phyloP scores from a whole-genome alignment of 1,139 yeast genomes.

The Candida sp. region DNA sequence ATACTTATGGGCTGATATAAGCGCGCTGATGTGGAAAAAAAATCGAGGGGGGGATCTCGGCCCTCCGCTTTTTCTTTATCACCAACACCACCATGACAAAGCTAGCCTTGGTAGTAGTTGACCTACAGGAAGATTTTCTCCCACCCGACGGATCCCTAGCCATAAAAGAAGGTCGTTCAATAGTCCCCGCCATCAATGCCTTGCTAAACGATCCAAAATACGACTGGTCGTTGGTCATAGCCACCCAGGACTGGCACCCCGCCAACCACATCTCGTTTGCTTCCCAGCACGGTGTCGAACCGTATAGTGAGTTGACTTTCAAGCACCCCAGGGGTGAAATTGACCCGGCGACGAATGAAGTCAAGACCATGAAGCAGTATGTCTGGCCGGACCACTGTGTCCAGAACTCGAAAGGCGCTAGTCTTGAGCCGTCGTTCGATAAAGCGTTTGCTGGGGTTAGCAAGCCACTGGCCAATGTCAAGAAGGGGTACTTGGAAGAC shows the following conservation, averaged over 20 bases:
- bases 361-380: constrained; percentile 38
- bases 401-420: constrained; percentile 69
- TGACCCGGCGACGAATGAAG: constrained; percentile 28
- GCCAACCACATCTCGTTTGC: constrained; percentile 82
- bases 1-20: too few species aligned
- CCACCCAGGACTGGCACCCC: constrained; percentile 95
- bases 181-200: constrained; percentile 54
- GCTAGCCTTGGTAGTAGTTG: constrained; percentile 71
- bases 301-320: constrained; percentile 57
- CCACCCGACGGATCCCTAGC: constrained; percentile 82
- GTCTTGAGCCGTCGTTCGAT: constrained; percentile 53
- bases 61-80: not conserved
- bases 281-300: constrained; percentile 57
- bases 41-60: not conserved
- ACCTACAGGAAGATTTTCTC: constrained; percentile 85
- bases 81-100: constrained; percentile 7
- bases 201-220: constrained; percentile 36
- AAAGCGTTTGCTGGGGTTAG: constrained; percentile 25
- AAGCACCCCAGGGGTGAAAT: constrained; percentile 51
- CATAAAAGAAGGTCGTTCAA: constrained; percentile 64
- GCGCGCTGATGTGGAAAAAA: too few species aligned
- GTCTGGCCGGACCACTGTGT: constrained; percentile 96
- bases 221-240: constrained; percentile 66
- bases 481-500: constrained; percentile 73
- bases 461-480: constrained; percentile 47